These are phyloP conservation scores for Anthoceros angustus DNA, from an alignment of 225 moss, liverwort and hornwort genomes.

Conservation along the genomic window DNA sequence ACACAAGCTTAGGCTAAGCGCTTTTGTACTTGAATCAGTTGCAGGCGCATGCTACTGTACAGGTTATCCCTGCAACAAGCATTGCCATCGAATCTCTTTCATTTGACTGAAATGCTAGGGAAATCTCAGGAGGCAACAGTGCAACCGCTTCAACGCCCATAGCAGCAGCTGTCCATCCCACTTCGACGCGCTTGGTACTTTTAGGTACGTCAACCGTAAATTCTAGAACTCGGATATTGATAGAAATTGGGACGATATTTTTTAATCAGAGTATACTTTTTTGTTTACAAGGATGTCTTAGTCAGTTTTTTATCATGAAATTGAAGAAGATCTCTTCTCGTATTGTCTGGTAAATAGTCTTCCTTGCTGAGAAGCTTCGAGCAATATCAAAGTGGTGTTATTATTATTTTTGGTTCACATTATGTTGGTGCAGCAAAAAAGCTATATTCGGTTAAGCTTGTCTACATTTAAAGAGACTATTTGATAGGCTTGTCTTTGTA, in stretches of 20 bases:
- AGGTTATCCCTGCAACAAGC: not conserved
- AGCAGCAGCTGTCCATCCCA: slow-evolving; percentile 17
- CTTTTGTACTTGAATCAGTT: not conserved
- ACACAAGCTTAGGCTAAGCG: slow-evolving; percentile 26
- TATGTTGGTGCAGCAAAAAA: too few relatives aligned
- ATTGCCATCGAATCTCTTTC: not conserved
- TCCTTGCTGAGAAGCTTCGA: too few relatives aligned
- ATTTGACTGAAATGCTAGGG: not conserved
- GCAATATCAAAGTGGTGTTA: too few relatives aligned
- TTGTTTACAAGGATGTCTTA: not conserved
- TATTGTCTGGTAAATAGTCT: too few relatives aligned
- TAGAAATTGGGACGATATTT: slow-evolving; percentile 77
- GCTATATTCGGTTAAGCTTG: too few relatives aligned
- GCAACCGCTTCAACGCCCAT: slow-evolving; percentile 5
- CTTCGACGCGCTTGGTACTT: slow-evolving; percentile 15
- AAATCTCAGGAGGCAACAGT: not conserved
- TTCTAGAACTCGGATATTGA: slow-evolving; percentile 55
- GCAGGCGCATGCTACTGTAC: not conserved
- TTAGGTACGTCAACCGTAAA: slow-evolving; percentile 27
- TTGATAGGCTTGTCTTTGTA: too few relatives aligned
- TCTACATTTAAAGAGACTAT: too few relatives aligned
- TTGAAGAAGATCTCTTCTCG: too few relatives aligned
- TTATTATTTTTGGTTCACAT: too few relatives aligned
- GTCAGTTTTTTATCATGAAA: too few relatives aligned
- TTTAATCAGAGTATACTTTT: slow-evolving; percentile 16